phyloP scores from a whole-genome alignment of 2,329 filamentous ascomycete species.

The Fusarium denticulatum region DNA sequence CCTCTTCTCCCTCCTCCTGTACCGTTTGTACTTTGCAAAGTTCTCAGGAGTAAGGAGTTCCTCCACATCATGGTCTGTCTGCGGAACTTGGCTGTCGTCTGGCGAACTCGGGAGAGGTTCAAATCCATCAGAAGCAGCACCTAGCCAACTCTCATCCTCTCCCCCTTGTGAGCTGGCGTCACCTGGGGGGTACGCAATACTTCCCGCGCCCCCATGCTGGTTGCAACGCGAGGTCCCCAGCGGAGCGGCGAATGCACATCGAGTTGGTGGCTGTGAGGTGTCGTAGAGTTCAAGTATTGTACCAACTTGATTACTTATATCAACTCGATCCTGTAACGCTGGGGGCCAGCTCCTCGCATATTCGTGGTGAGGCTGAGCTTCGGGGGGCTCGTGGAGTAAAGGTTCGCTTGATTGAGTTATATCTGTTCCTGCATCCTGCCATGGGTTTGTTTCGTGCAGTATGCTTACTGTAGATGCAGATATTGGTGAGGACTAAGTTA shows the following conservation, averaged over 20 bases:
- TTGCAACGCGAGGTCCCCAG: fast-evolving
- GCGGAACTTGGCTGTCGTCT: fast-evolving
- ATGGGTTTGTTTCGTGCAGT: not conserved
- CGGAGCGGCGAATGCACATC: not conserved
- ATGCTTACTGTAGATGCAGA: not conserved
- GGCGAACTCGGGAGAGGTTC: not conserved
- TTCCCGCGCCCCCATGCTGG: not conserved
- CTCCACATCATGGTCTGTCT: not conserved
- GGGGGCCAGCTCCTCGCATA: not conserved
- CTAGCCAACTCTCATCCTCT: not conserved
- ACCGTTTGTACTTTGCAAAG: not conserved
- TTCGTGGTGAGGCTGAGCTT: not conserved
- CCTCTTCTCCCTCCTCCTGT: not conserved
- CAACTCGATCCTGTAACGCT: not conserved
- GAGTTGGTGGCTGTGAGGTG: not conserved
- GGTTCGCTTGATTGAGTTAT: not conserved
- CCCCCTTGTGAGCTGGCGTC: not conserved
- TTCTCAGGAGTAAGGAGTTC: not conserved
- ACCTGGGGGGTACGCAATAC: not conserved
- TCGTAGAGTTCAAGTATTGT: no score
- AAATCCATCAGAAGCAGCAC: not conserved
- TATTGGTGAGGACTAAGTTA: not conserved
- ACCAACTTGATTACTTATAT: no score
- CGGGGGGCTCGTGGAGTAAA: not conserved
- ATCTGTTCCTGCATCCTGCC: not conserved